Conservation (phyloP, 2,329 filamentous ascomycete genomes). For the Clarireedia paspali region DNA sequence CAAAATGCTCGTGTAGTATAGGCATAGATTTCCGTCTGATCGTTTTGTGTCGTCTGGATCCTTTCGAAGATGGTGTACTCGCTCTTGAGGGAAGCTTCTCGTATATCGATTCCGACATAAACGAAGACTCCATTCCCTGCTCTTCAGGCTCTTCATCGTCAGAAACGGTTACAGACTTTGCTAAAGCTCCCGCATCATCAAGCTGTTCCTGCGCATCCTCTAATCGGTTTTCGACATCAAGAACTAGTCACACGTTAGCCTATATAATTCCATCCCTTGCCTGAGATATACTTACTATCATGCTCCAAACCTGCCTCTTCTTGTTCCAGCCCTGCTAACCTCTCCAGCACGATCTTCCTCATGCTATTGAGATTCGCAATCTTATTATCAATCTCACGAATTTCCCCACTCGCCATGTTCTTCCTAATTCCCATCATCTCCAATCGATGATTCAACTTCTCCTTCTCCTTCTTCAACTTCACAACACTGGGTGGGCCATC, state of each 20-base stretch:
- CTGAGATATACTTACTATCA: conserved; percentile 53
- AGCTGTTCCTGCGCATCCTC: conserved; percentile 53
- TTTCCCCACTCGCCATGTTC: conserved; percentile 96
- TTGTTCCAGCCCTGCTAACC: conserved; percentile 77
- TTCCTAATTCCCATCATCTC: conserved; percentile 90
- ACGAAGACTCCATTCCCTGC: conserved; percentile 46
- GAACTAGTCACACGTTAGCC: conserved; percentile 36
- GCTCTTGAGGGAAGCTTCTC: conserved; percentile 66
- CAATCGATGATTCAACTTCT: conserved; percentile 71
- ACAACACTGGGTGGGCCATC: conserved; percentile 60
- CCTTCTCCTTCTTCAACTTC: conserved; percentile 73
- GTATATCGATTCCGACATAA: conserved; percentile 98
- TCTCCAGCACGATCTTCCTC: conserved; percentile 84
- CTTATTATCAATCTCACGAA: conserved; percentile 93
- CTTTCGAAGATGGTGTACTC: conserved; percentile 38
- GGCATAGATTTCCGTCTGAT: conserved; percentile 79
- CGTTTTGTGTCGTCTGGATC: conserved; percentile 46
- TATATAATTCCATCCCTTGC: not conserved
- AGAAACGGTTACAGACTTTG: conserved; percentile 43
- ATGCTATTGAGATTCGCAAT: conserved; percentile 88
- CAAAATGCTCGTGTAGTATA: conserved; percentile 89
- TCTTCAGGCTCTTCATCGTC: conserved; percentile 40
- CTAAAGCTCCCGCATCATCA: conserved; percentile 51
- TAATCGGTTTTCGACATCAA: conserved; percentile 53
- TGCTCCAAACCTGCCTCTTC: conserved; percentile 87